Conservation (phyloP, 2,329 filamentous ascomycete genomes). For the Cyclaneusma minus region DNA sequence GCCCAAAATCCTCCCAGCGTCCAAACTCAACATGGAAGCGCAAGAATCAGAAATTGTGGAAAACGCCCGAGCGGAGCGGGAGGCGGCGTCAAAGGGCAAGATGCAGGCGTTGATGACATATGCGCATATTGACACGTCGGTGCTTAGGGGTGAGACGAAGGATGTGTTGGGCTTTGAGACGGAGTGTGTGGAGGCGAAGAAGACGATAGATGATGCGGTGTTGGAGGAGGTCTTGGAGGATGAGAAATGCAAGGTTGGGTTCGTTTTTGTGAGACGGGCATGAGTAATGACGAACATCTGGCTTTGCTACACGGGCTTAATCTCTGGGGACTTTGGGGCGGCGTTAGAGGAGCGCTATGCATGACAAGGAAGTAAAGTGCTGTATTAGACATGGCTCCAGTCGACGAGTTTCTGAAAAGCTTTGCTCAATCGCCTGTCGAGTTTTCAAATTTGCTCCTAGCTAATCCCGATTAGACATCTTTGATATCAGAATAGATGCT, state of each 20-base stretch:
- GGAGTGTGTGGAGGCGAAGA: slow-evolving; percentile 18
- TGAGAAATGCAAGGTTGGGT: slow-evolving; percentile 24
- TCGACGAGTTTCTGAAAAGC: no score
- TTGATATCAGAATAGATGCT: no score
- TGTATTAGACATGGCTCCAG: no score
- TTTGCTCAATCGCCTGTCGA: no score
- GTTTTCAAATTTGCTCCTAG: no score
- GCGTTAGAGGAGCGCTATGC: no score
- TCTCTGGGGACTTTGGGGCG: no score
- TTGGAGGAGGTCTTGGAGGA: slow-evolving; percentile 31
- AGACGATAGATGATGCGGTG: slow-evolving; percentile 30
- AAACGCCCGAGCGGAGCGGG: slow-evolving; percentile 12
- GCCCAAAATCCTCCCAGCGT: slow-evolving; percentile 21
- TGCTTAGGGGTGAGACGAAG: slow-evolving; percentile 18
- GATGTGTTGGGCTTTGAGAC: slow-evolving; percentile 16
- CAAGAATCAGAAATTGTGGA: slow-evolving; percentile 26
- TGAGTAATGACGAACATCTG: no score
- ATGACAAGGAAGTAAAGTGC: no score
- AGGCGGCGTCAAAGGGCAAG: slow-evolving; percentile 19
- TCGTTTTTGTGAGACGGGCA: slow-evolving; percentile 29
- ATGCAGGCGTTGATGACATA: slow-evolving; percentile 37
- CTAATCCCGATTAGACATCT: no score
- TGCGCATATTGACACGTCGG: slow-evolving; percentile 30
- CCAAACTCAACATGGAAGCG: slow-evolving; percentile 27
- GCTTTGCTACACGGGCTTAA: no score